phyloP scores from a whole-genome alignment of 768 basidiomycete species.

The Podaxis sp. region DNA sequence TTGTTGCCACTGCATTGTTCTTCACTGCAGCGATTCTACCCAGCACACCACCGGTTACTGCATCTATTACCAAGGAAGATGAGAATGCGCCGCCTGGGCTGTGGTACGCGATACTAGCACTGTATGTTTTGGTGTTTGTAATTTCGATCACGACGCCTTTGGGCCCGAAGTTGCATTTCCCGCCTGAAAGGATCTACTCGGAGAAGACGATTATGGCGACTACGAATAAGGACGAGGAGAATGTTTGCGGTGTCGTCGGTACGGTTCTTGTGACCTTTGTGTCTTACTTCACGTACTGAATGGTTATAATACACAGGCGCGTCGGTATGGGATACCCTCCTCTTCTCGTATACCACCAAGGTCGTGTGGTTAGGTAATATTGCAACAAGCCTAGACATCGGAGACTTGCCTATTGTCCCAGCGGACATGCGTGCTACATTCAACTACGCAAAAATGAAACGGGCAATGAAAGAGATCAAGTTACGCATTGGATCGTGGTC shows the following conservation, averaged over 20 bases:
- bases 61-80: slow-evolving; percentile 15
- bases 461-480: slow-evolving; percentile 46
- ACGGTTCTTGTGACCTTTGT: slow-evolving; percentile 13
- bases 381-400: slow-evolving; percentile 75
- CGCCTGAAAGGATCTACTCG: slow-evolving; percentile 71
- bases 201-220: slow-evolving; percentile 59
- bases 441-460: slow-evolving; percentile 67
- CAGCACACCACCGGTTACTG: slow-evolving; percentile 30
- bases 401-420: slow-evolving; percentile 82
- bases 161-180: slow-evolving; percentile 76
- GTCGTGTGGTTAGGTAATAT: slow-evolving; percentile 83
- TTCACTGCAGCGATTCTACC: slow-evolving; percentile 58
- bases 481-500: slow-evolving; percentile 57
- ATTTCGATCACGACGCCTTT: slow-evolving; percentile 54
- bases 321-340: slow-evolving; percentile 57
- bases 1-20: slow-evolving; percentile 44
- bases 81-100: slow-evolving; percentile 29
- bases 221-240: slow-evolving; percentile 66
- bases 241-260: slow-evolving; percentile 69
- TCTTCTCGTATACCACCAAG: slow-evolving; percentile 89
- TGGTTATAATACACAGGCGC: slow-evolving; percentile 34
- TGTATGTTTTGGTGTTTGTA: slow-evolving; percentile 46
- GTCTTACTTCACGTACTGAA: neutral
- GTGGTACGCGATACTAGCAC: slow-evolving; percentile 51
- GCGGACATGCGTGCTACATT: slow-evolving; percentile 64